Base-by-base conservation (phyloP, 2,329 filamentous ascomycete species). In the Polychaeton citri region DNA sequence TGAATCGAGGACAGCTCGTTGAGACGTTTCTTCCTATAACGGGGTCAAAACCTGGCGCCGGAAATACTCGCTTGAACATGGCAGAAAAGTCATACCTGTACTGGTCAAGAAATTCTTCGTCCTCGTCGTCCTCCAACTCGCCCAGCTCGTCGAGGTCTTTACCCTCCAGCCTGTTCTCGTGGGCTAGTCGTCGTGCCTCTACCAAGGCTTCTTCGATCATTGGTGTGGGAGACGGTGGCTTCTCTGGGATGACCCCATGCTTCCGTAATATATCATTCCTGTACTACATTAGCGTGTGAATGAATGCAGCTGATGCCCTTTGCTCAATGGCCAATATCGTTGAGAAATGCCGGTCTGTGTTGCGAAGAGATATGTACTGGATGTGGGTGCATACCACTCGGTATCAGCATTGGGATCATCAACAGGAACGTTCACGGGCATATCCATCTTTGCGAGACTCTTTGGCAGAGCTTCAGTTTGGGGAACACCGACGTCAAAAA, bases 181-280 rank as follows among this genome's bases (percentile, higher is more conserved):
- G 79, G 19, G 87, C 87, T 43, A 92, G 69, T 49, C 78, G 69
- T 39, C 82, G 75, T 9, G 83, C 90, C 64, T 94, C 83, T 15
- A 80, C 61, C 32, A 98, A 74, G 3, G 90, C 90, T 66, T 96
- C 88, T 63, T 98, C 81, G 51, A 98, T 95, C 65, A 94, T 79
- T 5, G 87, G 86, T 2, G 90, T 95, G 2, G 90, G 90, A 32
- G 88, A 94, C 3, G 87, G 86, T 0, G 88, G 86, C 58, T 94
- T 96, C 58, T 96, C 87, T n/a, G 90, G 90, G 43, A 98, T 96
- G 47, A 98, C 71, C 46, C 86, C 85, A 66, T 98, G 86, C 60
- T 93, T 92, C 49, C 90, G 83, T 39, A 98, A 77, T 53, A 98
- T 98, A 49, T 98, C 90, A 59, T 98, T 98, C 87, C 87, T 95